Percentiles rank a stretch among this genome's conserved stretches.
Evolutionary conservation across 148 eudicot species (phyloP).

Genomic region (Fagopyrum homotropicum): DNA sequence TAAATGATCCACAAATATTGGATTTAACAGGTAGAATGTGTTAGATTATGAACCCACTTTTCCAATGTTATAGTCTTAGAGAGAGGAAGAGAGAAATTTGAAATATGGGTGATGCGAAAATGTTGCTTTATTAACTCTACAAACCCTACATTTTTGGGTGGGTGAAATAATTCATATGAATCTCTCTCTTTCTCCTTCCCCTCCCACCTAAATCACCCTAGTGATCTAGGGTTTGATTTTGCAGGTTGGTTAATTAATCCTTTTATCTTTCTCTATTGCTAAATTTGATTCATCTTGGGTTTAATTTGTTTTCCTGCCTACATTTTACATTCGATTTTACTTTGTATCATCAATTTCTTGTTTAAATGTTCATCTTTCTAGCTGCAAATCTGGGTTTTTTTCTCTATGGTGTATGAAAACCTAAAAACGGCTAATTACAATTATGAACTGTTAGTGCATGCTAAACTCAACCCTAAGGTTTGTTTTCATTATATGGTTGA

Average conservation of each 20-base stretch:
- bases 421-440: background rate
- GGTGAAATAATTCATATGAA: background rate
- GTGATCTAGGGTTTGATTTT: constrained; percentile 7
- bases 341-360: background rate
- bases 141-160: background rate
- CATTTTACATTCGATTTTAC: background rate
- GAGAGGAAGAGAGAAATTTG: background rate
- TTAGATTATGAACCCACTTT: no score
- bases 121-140: background rate
- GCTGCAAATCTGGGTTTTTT: background rate
- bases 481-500: background rate
- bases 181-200: background rate
- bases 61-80: no score
- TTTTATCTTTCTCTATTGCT: background rate
- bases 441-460: background rate
- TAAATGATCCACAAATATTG: no score
- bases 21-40: no score
- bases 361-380: background rate
- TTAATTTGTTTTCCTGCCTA: background rate
- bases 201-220: background rate
- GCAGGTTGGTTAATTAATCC: background rate
- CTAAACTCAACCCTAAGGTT: background rate
- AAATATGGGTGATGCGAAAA: background rate
- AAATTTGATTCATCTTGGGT: background rate
- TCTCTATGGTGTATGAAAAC: background rate